Evolutionary conservation across 495 filamentous ascomycete species (phyloP).

Genomic region (Neurospora cerealis): DNA sequence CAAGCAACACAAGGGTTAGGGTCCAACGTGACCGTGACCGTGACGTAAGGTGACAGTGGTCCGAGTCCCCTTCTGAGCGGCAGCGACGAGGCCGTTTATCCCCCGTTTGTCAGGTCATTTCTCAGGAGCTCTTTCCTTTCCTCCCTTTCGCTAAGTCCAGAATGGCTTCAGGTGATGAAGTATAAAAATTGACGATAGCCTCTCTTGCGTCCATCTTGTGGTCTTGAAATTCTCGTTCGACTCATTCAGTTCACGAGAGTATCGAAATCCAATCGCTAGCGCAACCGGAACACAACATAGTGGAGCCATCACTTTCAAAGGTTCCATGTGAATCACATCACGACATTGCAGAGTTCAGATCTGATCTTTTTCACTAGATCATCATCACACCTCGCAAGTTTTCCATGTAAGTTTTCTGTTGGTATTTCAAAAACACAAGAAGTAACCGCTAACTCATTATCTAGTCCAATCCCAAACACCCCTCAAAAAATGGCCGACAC

Average conservation of each 20-base stretch:
- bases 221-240: too few relatives aligned
- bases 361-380: not conserved
- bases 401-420: not conserved
- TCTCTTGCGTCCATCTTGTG: not conserved
- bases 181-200: not conserved
- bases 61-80: not conserved
- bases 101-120: not conserved
- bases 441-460: accelerated
- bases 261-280: not conserved
- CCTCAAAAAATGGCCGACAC: not conserved
- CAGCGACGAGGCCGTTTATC: too few relatives aligned
- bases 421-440: too few relatives aligned
- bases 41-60: not conserved
- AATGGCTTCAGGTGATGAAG: not conserved
- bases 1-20: not conserved
- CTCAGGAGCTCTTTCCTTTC: not conserved
- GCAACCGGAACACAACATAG: not conserved
- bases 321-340: not conserved
- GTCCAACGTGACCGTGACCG: not conserved
- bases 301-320: not conserved
- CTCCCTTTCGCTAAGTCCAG: not conserved
- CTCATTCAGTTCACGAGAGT: too few relatives aligned
- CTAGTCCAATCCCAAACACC: not conserved
- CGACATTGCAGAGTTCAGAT: not conserved
- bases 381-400: not conserved